These are phyloP conservation scores for Hyaloscypha bicolor DNA, from an alignment of 495 filamentous ascomycete species.

Conservation along the genomic window DNA sequence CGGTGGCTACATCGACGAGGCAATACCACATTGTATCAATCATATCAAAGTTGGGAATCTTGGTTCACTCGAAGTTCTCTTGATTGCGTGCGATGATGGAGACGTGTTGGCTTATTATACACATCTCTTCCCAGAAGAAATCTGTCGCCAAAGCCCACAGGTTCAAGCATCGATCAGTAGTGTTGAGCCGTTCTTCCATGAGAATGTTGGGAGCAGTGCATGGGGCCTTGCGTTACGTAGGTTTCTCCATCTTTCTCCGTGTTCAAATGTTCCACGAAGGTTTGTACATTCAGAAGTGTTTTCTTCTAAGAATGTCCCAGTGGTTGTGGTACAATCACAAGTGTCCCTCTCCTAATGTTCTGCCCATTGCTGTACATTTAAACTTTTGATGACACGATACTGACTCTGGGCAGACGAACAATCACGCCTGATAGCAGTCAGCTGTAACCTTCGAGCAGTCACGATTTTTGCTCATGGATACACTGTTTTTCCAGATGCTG, in stretches of 20 bases:
- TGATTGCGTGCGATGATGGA: slow-evolving; percentile 82
- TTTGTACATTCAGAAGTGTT: neutral
- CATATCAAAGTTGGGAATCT: slow-evolving; percentile 77
- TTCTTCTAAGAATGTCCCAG: neutral
- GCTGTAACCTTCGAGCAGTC: slow-evolving; percentile 57
- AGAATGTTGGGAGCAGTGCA: slow-evolving; percentile 74
- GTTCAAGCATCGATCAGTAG: neutral
- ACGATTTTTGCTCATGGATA: slow-evolving; percentile 22
- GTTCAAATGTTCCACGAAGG: neutral
- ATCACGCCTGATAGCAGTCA: slow-evolving; percentile 78
- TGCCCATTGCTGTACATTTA: too few relatives aligned
- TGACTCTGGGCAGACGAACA: slow-evolving; percentile 33
- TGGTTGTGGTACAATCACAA: neutral
- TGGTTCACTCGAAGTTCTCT: slow-evolving; percentile 77
- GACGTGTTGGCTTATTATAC: slow-evolving; percentile 84
- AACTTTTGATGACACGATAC: neutral
- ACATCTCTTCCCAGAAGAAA: slow-evolving; percentile 28
- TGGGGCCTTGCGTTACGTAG: slow-evolving; percentile 73
- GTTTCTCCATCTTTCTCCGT: neutral
- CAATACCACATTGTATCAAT: slow-evolving; percentile 72
- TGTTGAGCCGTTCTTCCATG: slow-evolving; percentile 60
- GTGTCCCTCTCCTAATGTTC: neutral
- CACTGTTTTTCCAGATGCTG: neutral
- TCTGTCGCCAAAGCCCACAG: neutral
- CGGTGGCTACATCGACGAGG: slow-evolving; percentile 57